These are phyloP conservation scores for Penicillium sp. DNA, from an alignment of 2,329 filamentous ascomycete genomes.

Conservation along the genomic window DNA sequence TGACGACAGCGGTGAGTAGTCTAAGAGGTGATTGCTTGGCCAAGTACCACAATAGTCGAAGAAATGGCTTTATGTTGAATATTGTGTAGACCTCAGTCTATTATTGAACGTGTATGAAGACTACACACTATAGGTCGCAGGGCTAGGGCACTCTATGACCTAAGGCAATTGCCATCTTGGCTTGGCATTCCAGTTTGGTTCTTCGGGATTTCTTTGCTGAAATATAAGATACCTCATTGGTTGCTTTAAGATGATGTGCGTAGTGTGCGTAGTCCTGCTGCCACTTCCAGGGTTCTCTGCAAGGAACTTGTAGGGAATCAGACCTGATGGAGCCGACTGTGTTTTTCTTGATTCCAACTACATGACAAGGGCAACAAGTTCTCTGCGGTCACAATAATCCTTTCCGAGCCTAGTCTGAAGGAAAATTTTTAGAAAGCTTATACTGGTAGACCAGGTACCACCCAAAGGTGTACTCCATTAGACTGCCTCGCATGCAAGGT, in stretches of 20 bases:
- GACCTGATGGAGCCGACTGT: not conserved
- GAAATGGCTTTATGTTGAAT: no score
- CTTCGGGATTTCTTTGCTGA: not conserved
- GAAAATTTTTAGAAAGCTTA: no score
- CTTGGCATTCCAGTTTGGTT: not conserved
- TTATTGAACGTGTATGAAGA: no score
- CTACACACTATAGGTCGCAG: not conserved
- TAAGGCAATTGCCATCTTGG: not conserved
- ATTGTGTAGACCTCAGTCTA: not conserved
- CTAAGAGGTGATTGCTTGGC: not conserved
- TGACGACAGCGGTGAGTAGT: not conserved
- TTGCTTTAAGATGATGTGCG: not conserved
- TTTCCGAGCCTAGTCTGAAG: no score
- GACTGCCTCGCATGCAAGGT: no score
- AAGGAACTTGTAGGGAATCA: not conserved
- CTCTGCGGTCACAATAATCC: no score
- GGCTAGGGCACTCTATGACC: not conserved
- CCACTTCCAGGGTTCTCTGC: not conserved
- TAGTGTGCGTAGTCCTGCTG: not conserved
- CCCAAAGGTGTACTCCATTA: no score
- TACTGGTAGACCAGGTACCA: no score
- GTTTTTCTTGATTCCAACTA: not conserved
- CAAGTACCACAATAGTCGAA: not conserved
- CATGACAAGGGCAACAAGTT: no score
- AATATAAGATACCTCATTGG: not conserved